phyloP scores from a whole-genome alignment of 2,329 filamentous ascomycete genomes.

The Aureobasidium sp. region DNA sequence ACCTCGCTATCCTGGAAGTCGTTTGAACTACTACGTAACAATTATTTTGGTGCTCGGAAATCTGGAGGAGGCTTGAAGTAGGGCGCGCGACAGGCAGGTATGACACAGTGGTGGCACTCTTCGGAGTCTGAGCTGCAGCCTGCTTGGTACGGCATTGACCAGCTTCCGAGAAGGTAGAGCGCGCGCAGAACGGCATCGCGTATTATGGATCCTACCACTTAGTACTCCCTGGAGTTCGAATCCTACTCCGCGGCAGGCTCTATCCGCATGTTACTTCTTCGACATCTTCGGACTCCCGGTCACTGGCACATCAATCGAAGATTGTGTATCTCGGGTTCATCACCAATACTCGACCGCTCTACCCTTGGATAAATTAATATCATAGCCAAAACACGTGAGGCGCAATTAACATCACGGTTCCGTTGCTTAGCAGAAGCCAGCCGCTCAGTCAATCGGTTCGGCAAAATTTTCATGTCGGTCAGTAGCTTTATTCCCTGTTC shows the following conservation, averaged over 20 bases:
- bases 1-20: neutral
- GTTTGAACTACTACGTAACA: constrained; percentile 1
- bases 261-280: neutral
- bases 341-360: neutral
- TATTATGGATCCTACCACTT: neutral
- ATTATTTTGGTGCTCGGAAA: neutral
- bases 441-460: constrained; percentile 3
- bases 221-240: neutral
- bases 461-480: neutral
- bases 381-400: constrained; percentile 1
- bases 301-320: neutral
- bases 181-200: neutral
- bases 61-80: neutral
- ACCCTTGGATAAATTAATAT: neutral
- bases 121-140: neutral
- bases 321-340: neutral
- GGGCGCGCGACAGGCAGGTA: neutral
- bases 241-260: neutral
- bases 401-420: constrained; percentile 11
- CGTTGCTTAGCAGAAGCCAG: constrained; percentile 6
- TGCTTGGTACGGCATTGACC: neutral
- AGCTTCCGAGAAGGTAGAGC: too few species aligned
- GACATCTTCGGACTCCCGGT: neutral
- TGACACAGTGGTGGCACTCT: constrained; percentile 2
- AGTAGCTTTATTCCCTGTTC: neutral